Base-by-base conservation (phyloP, 495 filamentous ascomycete genomes). In the Tuber aestivum region DNA sequence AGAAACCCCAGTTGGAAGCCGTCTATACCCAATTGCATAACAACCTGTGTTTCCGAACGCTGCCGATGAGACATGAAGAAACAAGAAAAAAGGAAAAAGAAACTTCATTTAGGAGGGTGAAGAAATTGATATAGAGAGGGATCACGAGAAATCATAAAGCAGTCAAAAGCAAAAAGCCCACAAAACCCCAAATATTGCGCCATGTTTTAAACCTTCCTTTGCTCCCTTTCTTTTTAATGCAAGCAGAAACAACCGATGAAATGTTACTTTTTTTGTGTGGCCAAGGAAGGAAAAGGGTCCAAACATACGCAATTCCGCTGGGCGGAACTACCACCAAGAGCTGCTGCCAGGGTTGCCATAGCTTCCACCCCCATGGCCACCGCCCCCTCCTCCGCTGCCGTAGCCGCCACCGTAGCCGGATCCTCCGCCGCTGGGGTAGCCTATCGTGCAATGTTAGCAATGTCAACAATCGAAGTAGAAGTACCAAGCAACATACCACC, bases 331-430 rank as follows among this genome's bases (percentile, higher is more conserved):
- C 95, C 95, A 99, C 95, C 95, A 99, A 79, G 91, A 94, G 77
- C 92, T 92, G 79, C 92, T 93, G 73, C 91, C 91, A 75, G 93
- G 93, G 86, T 96, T 96, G 83, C 94, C 94, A 84, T 94, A 93
- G 81, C 88, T 83, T 77, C 91, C 90, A 68, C 85, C 83, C n/a
- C 84, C 82, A 72, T 81, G 80, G 73, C 83, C 83, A 41, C 83
- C 81, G 45, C 85, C 83, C 73, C 74, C 70, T 32, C 61, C 61
- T 37, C 71, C 74, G 44, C 76, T 83, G 20, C 84, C 83, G 73
- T 79, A 82, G 71, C 82, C 72, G 40, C 82, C 82, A 41, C 85
- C 79, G 68, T 61, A 73, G 40, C 79, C 75, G 70, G 82, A 81
- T 74, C 74, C 68, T 48, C 79, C 73, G 72, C 41, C 69, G 42